A percentile compares a stretch with the other conserved stretches of the same genome.
Evolutionary conservation across 768 basidiomycete species (phyloP).

Genomic region (Podaxis mareebaensis): DNA sequence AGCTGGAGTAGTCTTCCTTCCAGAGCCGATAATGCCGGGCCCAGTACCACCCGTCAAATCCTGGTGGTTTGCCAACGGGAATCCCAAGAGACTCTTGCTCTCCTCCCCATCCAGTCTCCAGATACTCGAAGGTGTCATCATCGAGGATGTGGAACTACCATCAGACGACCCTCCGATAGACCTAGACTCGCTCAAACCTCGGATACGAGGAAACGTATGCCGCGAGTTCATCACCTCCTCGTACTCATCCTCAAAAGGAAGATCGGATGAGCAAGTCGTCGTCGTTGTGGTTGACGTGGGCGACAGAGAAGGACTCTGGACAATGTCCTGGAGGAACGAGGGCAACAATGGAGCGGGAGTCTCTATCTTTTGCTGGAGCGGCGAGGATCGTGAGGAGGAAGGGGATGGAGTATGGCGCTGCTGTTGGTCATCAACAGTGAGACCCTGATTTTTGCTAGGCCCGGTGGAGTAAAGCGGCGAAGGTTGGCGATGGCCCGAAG

Average conservation of each 20-base stretch:
- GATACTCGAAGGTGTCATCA: constrained; percentile 43
- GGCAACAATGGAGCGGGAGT: constrained; percentile 63
- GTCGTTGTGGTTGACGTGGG: constrained; percentile 50
- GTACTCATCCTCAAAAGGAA: constrained; percentile 65
- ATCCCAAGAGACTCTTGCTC: constrained; percentile 51
- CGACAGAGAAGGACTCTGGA: constrained; percentile 66
- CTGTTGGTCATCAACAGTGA: constrained; percentile 16
- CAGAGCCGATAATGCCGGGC: constrained; percentile 13
- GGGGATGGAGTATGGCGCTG: constrained; percentile 11
- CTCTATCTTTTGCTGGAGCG: constrained; percentile 28
- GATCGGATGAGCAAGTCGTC: constrained; percentile 64
- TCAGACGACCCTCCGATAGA: constrained; percentile 17
- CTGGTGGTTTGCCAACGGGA: constrained; percentile 46
- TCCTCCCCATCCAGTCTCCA: constrained; percentile 78
- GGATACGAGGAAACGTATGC: constrained; percentile 28
- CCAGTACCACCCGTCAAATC: constrained; percentile 22
- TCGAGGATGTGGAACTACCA: constrained; percentile 4
- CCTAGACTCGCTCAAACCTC: constrained; percentile 26
- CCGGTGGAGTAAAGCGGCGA: constrained; percentile 40
- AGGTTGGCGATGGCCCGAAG: constrained; percentile 48
- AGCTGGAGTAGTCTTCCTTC: constrained; percentile 2
- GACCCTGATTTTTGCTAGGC: constrained; percentile 17
- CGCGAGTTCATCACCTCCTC: constrained; percentile 36
- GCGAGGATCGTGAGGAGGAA: constrained; percentile 6
- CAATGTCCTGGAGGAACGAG: constrained; percentile 74